phyloP scores from a whole-genome alignment of 164 flowering plant genomes.

The Hamamelis virginiana region DNA sequence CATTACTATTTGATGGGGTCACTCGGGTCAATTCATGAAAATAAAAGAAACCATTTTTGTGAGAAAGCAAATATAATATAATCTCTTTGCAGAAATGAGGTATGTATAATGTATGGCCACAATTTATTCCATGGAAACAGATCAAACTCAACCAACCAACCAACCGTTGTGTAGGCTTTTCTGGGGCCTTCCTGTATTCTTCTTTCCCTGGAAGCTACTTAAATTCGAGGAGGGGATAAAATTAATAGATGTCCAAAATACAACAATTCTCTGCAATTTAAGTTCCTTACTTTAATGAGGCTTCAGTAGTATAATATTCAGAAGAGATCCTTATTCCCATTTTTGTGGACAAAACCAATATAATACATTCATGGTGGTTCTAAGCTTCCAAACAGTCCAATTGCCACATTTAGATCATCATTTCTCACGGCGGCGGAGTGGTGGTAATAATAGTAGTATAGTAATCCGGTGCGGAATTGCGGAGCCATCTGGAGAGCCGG shows the following conservation, averaged over 20 bases:
- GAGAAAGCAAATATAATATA: background rate
- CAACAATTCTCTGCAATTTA: no score
- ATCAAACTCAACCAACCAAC: background rate
- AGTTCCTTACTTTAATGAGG: background rate
- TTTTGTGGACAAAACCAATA: background rate
- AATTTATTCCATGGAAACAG: conserved; percentile 6
- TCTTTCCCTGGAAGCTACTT: no score
- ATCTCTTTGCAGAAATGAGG: background rate
- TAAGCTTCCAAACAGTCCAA: conserved; percentile 39
- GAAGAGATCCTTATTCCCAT: background rate
- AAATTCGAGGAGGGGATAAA: no score
- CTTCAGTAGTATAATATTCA: background rate
- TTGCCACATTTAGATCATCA: conserved; percentile 11
- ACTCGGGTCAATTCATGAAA: no score
- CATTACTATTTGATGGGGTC: no score
- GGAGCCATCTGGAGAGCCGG: conserved; percentile 83
- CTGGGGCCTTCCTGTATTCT: no score
- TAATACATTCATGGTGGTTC: conserved; percentile 45
- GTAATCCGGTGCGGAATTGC: conserved; percentile 65
- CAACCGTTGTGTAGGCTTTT: background rate
- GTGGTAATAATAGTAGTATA: background rate
- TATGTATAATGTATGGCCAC: conserved; percentile 20
- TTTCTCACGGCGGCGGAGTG: background rate
- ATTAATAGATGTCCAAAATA: no score
- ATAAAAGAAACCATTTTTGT: no score